phyloP scores from a whole-genome alignment of 345 rosid species.

The Eutrema heterophyllum region DNA sequence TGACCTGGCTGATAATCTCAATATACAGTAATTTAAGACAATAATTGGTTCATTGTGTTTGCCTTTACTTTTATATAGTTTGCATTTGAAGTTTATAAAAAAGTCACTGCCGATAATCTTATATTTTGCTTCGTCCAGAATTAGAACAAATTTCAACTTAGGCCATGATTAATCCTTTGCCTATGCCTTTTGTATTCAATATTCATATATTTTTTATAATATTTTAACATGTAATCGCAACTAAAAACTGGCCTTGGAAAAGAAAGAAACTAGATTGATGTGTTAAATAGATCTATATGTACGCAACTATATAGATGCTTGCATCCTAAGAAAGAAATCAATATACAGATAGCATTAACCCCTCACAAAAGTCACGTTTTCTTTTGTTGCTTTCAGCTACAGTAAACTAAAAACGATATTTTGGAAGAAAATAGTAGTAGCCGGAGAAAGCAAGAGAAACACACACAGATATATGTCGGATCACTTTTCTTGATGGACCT shows the following conservation, averaged over 20 bases:
- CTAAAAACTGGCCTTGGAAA: background rate
- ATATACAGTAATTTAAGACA: background rate
- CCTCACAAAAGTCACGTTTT: conserved; percentile 8
- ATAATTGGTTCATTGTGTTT: background rate
- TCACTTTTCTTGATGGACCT: conserved; percentile 27
- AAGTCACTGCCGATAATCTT: background rate
- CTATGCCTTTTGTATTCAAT: background rate
- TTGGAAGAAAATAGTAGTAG: conserved; percentile 8
- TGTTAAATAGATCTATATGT: background rate
- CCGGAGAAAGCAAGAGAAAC: conserved; percentile 18
- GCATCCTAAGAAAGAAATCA: conserved; percentile 22
- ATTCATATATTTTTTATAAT: background rate
- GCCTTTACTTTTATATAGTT: background rate
- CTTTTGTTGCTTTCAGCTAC: conserved; percentile 24
- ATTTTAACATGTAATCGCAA: background rate
- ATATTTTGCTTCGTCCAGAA: background rate
- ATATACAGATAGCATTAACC: background rate
- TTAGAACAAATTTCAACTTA: background rate
- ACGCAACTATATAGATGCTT: conserved; percentile 6
- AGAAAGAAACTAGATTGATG: background rate
- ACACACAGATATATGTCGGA: conserved; percentile 25
- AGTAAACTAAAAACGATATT: conserved; percentile 12
- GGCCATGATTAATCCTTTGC: background rate
- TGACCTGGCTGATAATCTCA: background rate
- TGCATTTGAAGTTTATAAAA: no score